phyloP scores from a whole-genome alignment of 2,329 filamentous ascomycete genomes.

The Aspergillus nomiae region DNA sequence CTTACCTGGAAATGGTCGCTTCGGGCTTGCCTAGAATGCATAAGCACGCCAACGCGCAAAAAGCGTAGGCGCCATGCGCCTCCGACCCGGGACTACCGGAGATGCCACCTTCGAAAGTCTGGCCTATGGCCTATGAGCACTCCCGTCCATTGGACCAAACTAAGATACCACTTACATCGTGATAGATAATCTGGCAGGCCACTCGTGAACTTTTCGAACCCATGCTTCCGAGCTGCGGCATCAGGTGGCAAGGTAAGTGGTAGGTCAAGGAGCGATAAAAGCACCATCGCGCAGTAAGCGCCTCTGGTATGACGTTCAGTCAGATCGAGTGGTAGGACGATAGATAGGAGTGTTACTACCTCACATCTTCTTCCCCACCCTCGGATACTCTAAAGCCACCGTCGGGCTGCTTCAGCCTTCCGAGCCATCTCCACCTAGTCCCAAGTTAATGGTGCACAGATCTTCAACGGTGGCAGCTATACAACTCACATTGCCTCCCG shows the following conservation, averaged over 20 bases:
- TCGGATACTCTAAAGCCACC: conserved; percentile 88
- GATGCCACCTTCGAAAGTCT: conserved; percentile 94
- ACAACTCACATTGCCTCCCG: conserved; percentile 67
- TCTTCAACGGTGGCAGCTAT: background rate
- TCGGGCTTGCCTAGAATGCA: conserved; percentile 81
- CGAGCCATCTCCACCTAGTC: conserved; percentile 78
- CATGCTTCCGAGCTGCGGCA: conserved; percentile 66
- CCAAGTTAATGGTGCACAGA: conserved; percentile 24
- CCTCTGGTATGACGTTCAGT: conserved; percentile 58
- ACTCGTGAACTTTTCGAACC: conserved; percentile 67
- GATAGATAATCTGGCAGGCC: conserved; percentile 78
- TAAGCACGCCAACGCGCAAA: conserved; percentile 87
- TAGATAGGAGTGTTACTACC: conserved; percentile 53
- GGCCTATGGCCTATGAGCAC: conserved; percentile 56
- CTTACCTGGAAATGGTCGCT: conserved; percentile 71
- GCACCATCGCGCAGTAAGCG: conserved; percentile 85
- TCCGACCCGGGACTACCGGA: conserved; percentile 82
- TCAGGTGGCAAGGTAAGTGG: conserved; percentile 76
- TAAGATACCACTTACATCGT: conserved; percentile 62
- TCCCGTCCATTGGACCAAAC: conserved; percentile 2
- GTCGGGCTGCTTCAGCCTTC: conserved; percentile 78
- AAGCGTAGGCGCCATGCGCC: conserved; percentile 95
- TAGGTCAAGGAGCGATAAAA: conserved; percentile 80
- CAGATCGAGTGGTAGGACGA: conserved; percentile 20
- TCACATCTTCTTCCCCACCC: conserved; percentile 89